Percentiles rank a stretch among this genome's conserved stretches.
phyloP scores from a whole-genome alignment of 176 grass and related monocot genomes.

The Dendrocalamus sinicus region DNA sequence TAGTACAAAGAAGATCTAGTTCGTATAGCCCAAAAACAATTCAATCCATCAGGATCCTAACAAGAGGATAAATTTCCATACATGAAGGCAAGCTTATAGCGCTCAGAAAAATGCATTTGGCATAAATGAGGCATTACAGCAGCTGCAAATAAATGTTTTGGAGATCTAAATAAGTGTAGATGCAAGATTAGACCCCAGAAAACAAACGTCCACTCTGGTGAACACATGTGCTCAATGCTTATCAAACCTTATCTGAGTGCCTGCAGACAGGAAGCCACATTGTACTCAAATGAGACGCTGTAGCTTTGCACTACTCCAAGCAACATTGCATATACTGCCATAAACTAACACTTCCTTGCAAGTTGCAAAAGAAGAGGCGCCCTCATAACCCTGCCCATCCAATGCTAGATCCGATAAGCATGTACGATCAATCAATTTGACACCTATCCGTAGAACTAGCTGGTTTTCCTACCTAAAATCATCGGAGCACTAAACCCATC shows the following conservation, averaged over 20 bases:
- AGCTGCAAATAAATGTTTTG: neutral
- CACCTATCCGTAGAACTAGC: neutral
- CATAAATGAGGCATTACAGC: neutral
- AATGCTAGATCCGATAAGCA: neutral
- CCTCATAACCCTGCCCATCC: neutral
- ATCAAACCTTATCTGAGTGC: neutral
- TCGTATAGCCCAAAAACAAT: neutral
- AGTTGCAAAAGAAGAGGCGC: neutral
- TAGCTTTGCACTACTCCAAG: neutral
- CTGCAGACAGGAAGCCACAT: neutral
- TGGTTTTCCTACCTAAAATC: neutral
- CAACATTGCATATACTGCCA: neutral
- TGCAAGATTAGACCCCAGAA: neutral
- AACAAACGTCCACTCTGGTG: neutral
- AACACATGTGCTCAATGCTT: neutral
- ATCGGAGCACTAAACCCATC: neutral
- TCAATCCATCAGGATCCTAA: neutral
- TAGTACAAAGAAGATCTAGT: neutral
- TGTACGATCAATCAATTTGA: neutral
- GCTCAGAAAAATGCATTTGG: neutral
- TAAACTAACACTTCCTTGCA: neutral
- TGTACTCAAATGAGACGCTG: neutral
- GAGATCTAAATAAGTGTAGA: neutral
- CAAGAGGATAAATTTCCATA: neutral
- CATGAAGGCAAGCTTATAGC: neutral